Evolutionary conservation across 371 early-diverging fungal species (phyloP).

Genomic region (Blakeslea trispora): DNA sequence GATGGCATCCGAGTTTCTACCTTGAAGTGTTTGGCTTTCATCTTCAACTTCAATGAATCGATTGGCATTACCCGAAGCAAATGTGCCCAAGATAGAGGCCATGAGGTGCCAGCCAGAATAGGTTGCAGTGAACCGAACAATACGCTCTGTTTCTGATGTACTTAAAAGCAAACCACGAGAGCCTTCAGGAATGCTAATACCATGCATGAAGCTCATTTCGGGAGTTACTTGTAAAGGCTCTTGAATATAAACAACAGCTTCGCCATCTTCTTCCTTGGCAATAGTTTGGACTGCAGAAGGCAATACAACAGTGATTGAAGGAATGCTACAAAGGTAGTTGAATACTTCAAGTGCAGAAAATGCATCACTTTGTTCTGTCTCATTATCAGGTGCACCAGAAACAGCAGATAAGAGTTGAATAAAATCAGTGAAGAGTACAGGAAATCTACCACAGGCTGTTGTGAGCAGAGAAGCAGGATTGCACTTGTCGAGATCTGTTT

Average conservation of each 20-base stretch:
- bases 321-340: conserved; percentile 24
- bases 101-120: conserved; percentile 48
- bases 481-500: conserved; percentile 16
- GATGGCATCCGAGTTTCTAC: conserved; percentile 24
- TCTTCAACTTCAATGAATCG: conserved; percentile 21
- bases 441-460: conserved; percentile 36
- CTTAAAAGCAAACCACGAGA: conserved; percentile 26
- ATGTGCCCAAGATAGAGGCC: conserved; percentile 23
- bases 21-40: conserved; percentile 18
- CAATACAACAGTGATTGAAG: conserved; percentile 29
- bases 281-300: conserved; percentile 13
- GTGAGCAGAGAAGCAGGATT: conserved; percentile 25
- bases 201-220: conserved; percentile 6
- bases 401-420: conserved; percentile 32
- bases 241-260: conserved; percentile 7
- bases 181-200: conserved; percentile 24
- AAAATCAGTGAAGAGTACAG: conserved; percentile 31
- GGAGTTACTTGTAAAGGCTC: conserved; percentile 23
- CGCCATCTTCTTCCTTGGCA: conserved; percentile 10
- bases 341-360: conserved; percentile 30
- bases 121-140: conserved; percentile 25
- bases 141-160: conserved; percentile 9
- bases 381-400: conserved; percentile 12
- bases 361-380: conserved; percentile 5
- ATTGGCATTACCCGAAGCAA: conserved; percentile 6